A percentile compares a stretch with the other conserved stretches of the same genome.
These are phyloP conservation scores for Allium cepa DNA, from an alignment of 106 monocot species.

Conservation along the genomic window DNA sequence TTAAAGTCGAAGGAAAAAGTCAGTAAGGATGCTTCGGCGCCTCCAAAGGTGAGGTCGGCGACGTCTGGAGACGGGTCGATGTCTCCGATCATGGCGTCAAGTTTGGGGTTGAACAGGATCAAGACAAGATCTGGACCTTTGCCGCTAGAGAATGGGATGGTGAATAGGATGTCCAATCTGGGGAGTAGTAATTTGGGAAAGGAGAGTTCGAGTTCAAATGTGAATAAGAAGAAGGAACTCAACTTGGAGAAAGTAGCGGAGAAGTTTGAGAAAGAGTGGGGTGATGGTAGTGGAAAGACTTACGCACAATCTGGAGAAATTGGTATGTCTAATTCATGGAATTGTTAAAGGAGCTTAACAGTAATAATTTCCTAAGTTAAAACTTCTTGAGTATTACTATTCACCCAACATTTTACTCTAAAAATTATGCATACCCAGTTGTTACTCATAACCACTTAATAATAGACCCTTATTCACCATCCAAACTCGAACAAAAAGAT, in stretches of 20 bases:
- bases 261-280: conserved; percentile 23
- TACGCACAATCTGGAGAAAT: no score
- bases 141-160: conserved; percentile 50
- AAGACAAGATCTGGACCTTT: conserved; percentile 98
- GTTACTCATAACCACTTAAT: no score
- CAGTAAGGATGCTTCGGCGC: conserved; percentile 17
- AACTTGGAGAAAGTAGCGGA: conserved; percentile 36
- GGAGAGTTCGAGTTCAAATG: conserved; percentile 9
- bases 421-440: no score
- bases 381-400: no score
- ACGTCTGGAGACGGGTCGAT: conserved; percentile 5
- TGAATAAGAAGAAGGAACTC: conserved; percentile 45
- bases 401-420: no score
- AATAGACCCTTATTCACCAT: no score
- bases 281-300: neutral
- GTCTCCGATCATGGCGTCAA: conserved; percentile 73
- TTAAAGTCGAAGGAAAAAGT: conserved; percentile 10
- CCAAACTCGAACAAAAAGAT: no score
- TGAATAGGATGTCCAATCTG: conserved; percentile 35
- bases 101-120: conserved; percentile 83
- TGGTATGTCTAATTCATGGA: no score
- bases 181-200: conserved; percentile 44
- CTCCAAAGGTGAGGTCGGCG: conserved; percentile 33
- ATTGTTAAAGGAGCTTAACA: no score
- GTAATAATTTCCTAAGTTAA: no score